Evolutionary conservation across 1,284 basidiomycete species (phyloP), one percentile per base, ranked within the genome.

Genomic region (Mycena sp.): DNA sequence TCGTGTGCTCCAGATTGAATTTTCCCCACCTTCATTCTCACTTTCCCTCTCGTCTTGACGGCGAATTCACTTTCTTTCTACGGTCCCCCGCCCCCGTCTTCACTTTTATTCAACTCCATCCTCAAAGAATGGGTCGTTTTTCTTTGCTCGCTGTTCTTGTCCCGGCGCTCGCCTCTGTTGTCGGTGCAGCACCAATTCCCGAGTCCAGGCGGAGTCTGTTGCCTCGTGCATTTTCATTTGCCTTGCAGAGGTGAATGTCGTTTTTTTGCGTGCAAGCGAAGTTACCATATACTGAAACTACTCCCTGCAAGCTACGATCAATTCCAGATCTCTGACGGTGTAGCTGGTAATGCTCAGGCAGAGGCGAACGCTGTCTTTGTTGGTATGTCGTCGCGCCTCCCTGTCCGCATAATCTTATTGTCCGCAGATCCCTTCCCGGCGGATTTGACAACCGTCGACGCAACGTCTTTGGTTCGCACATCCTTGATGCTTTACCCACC

Each of bases 271-370:
- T 10, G 17, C 14, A 16, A 7, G 7, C 32, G 32, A 7, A 23
- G 17, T 26, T 21, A 9, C n/a, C 4, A 37, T 37, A n/a, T n/a
- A n/a, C n/a, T n/a, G n/a, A n/a, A n/a, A 41, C 26, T 35, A 16
- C 25, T 38, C 43, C 43, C 19, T 14, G 14, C 7, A 35, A 80
- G 78, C 64, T 81, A 81, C 63, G 71, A 76, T 25, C 73, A 74
- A 49, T 81, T 83, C 78, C 81, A 83, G 70, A 83, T 84, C 57
- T 83, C 81, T 2, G 77, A 79, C 64, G 80, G 80, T 29, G 72
- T 74, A 16, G 79, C 74, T 19, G 81, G 81, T 6, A 73, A 78
- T 46, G 81, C 81, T 2, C 56, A 74, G 53, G 78, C 78, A 1
- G 67, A 81, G 61, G 81, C 81, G 3, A 76, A 78, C 63, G 80